Percentiles rank a stretch among this genome's conserved stretches.
Evolutionary conservation across 108 stramenopile genomes (phyloP).

Genomic region (Pseudonitzschia multiseries): DNA sequence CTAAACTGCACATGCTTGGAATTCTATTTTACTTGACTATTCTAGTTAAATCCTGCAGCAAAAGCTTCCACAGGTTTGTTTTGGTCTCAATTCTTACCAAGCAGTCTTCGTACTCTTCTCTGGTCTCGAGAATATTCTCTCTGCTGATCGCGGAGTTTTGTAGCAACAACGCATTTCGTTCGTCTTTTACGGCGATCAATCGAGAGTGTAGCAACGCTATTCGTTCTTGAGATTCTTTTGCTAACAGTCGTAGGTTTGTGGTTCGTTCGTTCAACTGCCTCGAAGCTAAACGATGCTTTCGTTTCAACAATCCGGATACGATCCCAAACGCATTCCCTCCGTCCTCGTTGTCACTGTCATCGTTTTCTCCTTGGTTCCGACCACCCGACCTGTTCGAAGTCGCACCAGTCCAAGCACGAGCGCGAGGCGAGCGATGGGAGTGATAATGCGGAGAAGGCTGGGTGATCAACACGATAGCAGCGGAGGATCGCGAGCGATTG

Average conservation of each 20-base stretch:
- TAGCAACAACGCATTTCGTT: no score
- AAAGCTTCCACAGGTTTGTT: slow-evolving; percentile 14
- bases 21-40: neutral
- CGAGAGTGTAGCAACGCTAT: slow-evolving; percentile 2
- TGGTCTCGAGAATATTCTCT: neutral
- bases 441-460: slow-evolving; percentile 2
- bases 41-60: slow-evolving; percentile 12
- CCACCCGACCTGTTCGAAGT: neutral
- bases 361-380: neutral
- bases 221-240: slow-evolving; percentile 6
- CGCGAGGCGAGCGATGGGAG: neutral
- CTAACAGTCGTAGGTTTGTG: slow-evolving; percentile 12
- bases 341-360: neutral
- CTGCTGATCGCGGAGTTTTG: neutral
- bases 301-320: slow-evolving; percentile 24
- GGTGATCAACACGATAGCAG: slow-evolving; percentile 2
- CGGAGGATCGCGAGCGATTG: neutral
- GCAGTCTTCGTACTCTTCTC: slow-evolving; percentile 17
- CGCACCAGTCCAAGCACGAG: slow-evolving; percentile 8
- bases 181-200: neutral
- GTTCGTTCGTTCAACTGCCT: slow-evolving; percentile 5
- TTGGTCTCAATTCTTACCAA: slow-evolving; percentile 27
- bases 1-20: neutral
- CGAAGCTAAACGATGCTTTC: slow-evolving; percentile 4
- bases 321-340: slow-evolving; percentile 25